Conservation (phyloP, 2,329 filamentous ascomycete genomes). For the Chalaropsis thielavioides region DNA sequence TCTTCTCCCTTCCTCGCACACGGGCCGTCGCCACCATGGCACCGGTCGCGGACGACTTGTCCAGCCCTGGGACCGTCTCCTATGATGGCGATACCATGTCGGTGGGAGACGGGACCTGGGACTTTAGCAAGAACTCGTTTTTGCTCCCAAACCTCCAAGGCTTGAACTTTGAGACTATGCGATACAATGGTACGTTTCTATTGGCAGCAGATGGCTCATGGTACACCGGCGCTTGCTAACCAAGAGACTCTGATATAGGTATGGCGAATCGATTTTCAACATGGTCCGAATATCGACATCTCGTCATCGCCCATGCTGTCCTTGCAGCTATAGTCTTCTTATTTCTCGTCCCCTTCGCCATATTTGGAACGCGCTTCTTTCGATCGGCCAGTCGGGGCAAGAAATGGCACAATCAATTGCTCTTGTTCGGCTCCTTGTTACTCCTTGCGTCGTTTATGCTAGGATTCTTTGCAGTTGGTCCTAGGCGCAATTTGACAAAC, state of each 20-base stretch:
- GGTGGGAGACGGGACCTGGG: slow-evolving; percentile 75
- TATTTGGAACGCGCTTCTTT: slow-evolving; percentile 61
- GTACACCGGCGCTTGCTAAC: background rate
- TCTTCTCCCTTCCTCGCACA: background rate
- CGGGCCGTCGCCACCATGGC: slow-evolving; percentile 40
- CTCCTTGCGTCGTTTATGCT: slow-evolving; percentile 58
- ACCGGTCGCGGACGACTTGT: slow-evolving; percentile 44
- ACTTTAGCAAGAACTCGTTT: slow-evolving; percentile 61
- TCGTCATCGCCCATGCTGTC: slow-evolving; percentile 58
- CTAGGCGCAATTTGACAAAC: slow-evolving; percentile 56
- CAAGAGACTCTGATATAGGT: slow-evolving; percentile 32
- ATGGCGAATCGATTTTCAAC: slow-evolving; percentile 70
- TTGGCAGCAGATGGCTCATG: background rate
- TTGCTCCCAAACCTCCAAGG: slow-evolving; percentile 63
- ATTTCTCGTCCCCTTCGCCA: slow-evolving; percentile 56
- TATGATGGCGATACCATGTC: slow-evolving; percentile 62
- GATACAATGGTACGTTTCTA: slow-evolving; percentile 55
- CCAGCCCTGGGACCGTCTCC: slow-evolving; percentile 54
- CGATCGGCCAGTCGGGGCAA: slow-evolving; percentile 47
- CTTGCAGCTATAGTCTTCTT: slow-evolving; percentile 61
- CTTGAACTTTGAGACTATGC: slow-evolving; percentile 67
- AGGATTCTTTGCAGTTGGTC: slow-evolving; percentile 66
- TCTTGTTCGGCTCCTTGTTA: slow-evolving; percentile 53
- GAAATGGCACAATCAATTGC: slow-evolving; percentile 58
- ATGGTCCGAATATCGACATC: slow-evolving; percentile 52